Conservation (phyloP, 2,329 filamentous ascomycete genomes). For the Colletotrichum navitas region DNA sequence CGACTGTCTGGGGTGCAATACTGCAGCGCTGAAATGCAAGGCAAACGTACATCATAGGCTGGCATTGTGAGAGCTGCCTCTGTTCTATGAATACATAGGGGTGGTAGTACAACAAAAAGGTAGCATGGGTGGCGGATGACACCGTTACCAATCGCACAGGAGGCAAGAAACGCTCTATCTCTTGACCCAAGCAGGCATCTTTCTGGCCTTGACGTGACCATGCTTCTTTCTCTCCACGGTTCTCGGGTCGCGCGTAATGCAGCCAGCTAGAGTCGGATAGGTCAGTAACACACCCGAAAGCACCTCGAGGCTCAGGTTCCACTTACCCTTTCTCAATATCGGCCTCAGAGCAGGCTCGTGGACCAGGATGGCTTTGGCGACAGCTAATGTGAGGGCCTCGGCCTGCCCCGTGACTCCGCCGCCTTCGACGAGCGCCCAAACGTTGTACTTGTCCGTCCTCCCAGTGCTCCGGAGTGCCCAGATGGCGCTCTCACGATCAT, state of each 20-base stretch:
- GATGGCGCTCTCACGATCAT: constrained; percentile 93
- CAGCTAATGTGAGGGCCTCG: constrained; percentile 90
- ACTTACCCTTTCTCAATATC: constrained; percentile 86
- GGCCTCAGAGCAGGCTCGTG: constrained; percentile 95
- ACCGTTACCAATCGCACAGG: background rate
- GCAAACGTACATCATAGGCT: constrained; percentile 36
- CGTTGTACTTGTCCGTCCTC: constrained; percentile 94
- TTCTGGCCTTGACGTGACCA: constrained; percentile 94
- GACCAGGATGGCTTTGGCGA: constrained; percentile 87
- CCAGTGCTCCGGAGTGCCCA: constrained; percentile 90
- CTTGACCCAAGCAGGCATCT: constrained; percentile 99
- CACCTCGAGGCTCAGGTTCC: background rate
- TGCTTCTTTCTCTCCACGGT: constrained; percentile 98
- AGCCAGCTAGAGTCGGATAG: constrained; percentile 76
- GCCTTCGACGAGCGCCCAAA: constrained; percentile 87
- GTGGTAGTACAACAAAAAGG: constrained; percentile 36
- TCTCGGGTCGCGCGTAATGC: constrained; percentile 90
- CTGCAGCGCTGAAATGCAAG: background rate
- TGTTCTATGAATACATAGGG: constrained; percentile 41
- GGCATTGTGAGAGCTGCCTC: constrained; percentile 34
- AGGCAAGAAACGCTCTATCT: constrained; percentile 56
- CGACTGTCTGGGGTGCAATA: background rate
- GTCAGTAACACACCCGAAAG: constrained; percentile 55
- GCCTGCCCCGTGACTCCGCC: constrained; percentile 96
- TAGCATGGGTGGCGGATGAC: background rate